Conservation (phyloP, 352 stramenopile species). For the Phytophthora cryptogea region DNA sequence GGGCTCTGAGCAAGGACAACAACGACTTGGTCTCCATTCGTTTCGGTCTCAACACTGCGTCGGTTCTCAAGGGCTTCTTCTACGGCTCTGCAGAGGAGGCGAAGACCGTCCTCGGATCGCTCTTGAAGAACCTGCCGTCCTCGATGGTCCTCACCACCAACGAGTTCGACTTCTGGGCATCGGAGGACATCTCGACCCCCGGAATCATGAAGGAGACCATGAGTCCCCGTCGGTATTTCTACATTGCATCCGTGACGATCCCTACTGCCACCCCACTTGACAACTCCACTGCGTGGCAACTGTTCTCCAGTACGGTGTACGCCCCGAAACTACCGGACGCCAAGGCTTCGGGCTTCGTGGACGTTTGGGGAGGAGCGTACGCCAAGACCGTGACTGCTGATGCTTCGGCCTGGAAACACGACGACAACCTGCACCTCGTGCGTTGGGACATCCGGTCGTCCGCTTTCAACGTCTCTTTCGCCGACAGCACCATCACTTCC, state of each 20-base stretch:
- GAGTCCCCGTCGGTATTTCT: conserved; percentile 33
- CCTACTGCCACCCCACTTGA: conserved; percentile 17
- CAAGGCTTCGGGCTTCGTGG: conserved; percentile 21
- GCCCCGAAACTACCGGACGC: conserved; percentile 22
- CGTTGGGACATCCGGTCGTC: conserved; percentile 33
- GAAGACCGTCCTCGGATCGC: conserved; percentile 12
- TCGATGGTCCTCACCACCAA: conserved; percentile 24
- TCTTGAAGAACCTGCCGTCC: conserved; percentile 24
- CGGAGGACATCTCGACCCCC: conserved; percentile 20
- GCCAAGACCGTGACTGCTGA: conserved; percentile 20
- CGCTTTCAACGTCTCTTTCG: conserved; percentile 24
- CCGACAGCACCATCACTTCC: conserved; percentile 18
- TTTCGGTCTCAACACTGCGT: conserved; percentile 22
- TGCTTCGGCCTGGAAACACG: conserved; percentile 31
- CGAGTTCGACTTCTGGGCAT: conserved; percentile 27
- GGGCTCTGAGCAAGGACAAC: conserved; percentile 30
- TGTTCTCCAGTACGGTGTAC: conserved; percentile 22
- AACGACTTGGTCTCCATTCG: conserved; percentile 33
- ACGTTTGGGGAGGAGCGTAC: conserved; percentile 29
- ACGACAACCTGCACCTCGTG: conserved; percentile 28
- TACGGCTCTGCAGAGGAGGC: conserved; percentile 13
- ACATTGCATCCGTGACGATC: conserved; percentile 35
- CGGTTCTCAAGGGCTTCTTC: conserved; percentile 25
- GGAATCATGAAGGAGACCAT: conserved; percentile 18
- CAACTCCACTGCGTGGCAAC: conserved; percentile 23